Base-by-base conservation (phyloP, 257 asterid genomes). In the Lithospermum erythrorhizon region DNA sequence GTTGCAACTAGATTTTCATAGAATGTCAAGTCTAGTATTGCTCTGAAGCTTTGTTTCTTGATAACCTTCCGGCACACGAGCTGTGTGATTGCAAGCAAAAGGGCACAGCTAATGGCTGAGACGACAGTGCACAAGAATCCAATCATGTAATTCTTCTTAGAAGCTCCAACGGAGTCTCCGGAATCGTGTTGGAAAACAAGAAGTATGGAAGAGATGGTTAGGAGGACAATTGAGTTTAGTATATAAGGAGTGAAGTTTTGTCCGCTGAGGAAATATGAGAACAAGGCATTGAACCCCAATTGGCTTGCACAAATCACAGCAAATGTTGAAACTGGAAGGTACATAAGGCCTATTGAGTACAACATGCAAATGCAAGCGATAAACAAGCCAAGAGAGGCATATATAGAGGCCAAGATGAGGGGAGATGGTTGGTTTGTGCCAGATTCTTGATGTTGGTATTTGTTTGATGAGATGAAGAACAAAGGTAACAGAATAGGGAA, bases 221-320 rank as follows among this genome's bases (percentile, higher is more conserved):
- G 82, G 53, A 87, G 77, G 5, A 84, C 74, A 1, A 84, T 32
- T 1, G 94, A 84, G 23, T 87, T 87, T 6, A 82, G 21, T 23
- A 84, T 84, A 62, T 73, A 87, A 6, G 94, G 86, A 23, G 94
- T 87, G 79, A 87, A 72, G n/a, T 75, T 84, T 14, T 84, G 94
- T 9, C 58, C 24, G 63, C 78, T 84, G 55, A 87, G 81, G 68
- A 82, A 80, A 47, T 60, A 76, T 20, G 95, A 82, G 71, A 84
- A 84, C 3, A 82, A n/a, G 4, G 95, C 82, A 51, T 82, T 87
- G 86, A 87, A 87, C 11, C 76, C 94, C 21, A 87, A 66, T 15
- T 83, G 93, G 60, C 70, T 74, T 6, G 93, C 82, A 29, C 75
- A 63, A 19, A 87, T 64, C 1, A 87, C 72, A 5, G 90, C 78